These are phyloP conservation scores for Microdochium nivale DNA, from an alignment of 2,329 filamentous ascomycete genomes.

Conservation along the genomic window DNA sequence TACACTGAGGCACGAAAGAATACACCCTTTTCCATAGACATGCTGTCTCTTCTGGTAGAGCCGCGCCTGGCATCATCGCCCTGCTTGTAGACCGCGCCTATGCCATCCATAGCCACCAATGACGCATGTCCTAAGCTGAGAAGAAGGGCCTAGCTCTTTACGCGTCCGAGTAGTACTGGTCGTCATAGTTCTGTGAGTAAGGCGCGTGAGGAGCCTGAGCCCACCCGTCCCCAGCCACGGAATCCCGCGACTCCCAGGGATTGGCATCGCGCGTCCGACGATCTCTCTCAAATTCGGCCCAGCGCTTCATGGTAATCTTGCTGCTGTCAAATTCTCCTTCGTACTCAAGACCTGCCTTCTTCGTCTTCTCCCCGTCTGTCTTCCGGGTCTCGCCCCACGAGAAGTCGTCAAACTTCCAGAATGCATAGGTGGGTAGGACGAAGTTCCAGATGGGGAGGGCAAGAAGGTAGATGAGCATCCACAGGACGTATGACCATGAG, in stretches of 20 bases:
- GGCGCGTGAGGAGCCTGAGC: slow-evolving; percentile 24
- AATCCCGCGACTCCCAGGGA: slow-evolving; percentile 47
- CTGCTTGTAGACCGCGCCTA: not conserved
- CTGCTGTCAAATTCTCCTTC: slow-evolving; percentile 97
- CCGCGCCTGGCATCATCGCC: no score
- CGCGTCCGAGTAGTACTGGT: slow-evolving; percentile 47
- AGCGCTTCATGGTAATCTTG: slow-evolving; percentile 99
- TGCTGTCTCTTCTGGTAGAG: not conserved
- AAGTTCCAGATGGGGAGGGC: slow-evolving; percentile 98
- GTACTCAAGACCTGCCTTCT: slow-evolving; percentile 77
- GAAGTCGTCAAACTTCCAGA: slow-evolving; percentile 99
- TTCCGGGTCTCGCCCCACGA: slow-evolving; percentile 98
- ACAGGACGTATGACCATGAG: slow-evolving; percentile 81
- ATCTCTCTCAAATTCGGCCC: slow-evolving; percentile 86
- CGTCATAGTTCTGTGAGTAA: slow-evolving; percentile 35
- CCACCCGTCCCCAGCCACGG: slow-evolving; percentile 36
- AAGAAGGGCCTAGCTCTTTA: slow-evolving; percentile 18
- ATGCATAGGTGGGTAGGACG: slow-evolving; percentile 84
- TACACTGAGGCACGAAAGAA: not conserved
- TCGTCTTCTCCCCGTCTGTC: slow-evolving; percentile 81
- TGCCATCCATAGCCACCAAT: not conserved
- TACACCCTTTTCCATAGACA: not conserved
- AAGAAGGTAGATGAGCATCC: slow-evolving; percentile 94
- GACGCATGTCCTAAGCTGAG: not conserved
- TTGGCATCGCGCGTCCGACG: slow-evolving; percentile 36